Base-by-base conservation (phyloP, 2,329 filamentous ascomycete species). In the Sporothrix dimorphospora region DNA sequence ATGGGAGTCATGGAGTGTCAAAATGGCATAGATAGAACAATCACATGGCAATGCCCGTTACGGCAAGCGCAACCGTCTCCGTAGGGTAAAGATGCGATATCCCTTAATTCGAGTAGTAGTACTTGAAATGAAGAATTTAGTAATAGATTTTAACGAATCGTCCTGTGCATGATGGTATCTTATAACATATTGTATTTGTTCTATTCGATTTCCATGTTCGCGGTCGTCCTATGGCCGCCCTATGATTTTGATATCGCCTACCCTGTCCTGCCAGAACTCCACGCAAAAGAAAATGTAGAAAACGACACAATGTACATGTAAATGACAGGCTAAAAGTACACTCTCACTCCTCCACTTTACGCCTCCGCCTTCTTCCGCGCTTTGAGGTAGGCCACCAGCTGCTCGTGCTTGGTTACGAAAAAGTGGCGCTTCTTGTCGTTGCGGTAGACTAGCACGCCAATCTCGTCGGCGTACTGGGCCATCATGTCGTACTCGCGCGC, bases 401-500 rank as follows among this genome's bases (percentile, higher is more conserved):
- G 94, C 80, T 98, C 94, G 78, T 96, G 89, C 78, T 94, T 91
- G 73, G 89, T 97, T 7, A 97, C 94, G 80, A 99, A 99, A 82
- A 99, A 97, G 85, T 92, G 91, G 74, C 91, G 88, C 79, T 90
- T 91, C 70, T 85, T 84, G 78, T 97, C 92, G 76, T 90, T 96
- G 78, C 90, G 91, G 94, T 95, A 98, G 3, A 92, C 88, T 78
- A 98, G 80, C 40, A 99, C 94, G 19, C 96, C 96, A 74, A 98
- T 90, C 79, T 97, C 94, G 76, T 95, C 91, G 59, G 96, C 95
- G 81, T 98, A 96, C 72, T 88, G 88, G 4, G 89, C 86, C 12
- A 93, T 88, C 59, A 88, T 90, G 67, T 88, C 84, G 79, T 93
- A 96, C 79, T 94, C 92, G 71, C 87, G 87, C 69, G 86, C 83